Evolutionary conservation across 495 filamentous ascomycete genomes (phyloP).

Genomic region (Stereocaulon alpinum): DNA sequence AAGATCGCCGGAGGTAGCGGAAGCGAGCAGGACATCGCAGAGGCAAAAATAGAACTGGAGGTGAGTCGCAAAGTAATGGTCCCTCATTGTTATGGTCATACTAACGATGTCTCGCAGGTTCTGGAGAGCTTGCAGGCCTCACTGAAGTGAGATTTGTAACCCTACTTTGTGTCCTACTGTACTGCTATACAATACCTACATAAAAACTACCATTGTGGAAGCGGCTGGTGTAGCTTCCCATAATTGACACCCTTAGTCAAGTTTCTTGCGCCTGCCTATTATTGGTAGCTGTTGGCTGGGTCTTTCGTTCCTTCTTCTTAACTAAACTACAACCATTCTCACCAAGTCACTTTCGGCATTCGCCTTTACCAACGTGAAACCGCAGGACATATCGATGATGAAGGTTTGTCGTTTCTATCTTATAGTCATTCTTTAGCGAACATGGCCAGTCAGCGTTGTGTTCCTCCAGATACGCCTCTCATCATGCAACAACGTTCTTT

Average conservation of each 20-base stretch:
- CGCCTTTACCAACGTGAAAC: not conserved
- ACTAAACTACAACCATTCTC: not conserved
- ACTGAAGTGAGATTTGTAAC: conserved; percentile 50
- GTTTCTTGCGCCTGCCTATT: not conserved
- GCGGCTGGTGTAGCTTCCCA: not conserved
- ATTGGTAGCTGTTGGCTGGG: not conserved
- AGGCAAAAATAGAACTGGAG: conserved; percentile 98
- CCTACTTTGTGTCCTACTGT: not conserved
- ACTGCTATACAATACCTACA: not conserved
- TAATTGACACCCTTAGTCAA: not conserved
- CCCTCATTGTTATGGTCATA: conserved; percentile 6
- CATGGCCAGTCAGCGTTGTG: not conserved
- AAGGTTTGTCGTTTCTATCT: not conserved
- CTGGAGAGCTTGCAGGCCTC: conserved; percentile 64
- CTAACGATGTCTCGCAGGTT: conserved; percentile 36
- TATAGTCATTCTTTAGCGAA: conserved; percentile 6
- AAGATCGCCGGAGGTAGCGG: conserved; percentile 85
- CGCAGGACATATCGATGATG: not conserved
- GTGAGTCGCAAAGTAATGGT: conserved; percentile 39
- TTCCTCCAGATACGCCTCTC: not conserved
- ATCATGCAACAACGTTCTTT: not conserved
- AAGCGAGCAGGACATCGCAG: conserved; percentile 94
- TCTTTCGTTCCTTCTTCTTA: not conserved
- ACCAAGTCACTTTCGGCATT: not conserved
- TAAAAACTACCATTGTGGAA: not conserved